These are phyloP conservation scores for Coleophoma eucalyptorum DNA, from an alignment of 2,329 filamentous ascomycete species.

Conservation along the genomic window DNA sequence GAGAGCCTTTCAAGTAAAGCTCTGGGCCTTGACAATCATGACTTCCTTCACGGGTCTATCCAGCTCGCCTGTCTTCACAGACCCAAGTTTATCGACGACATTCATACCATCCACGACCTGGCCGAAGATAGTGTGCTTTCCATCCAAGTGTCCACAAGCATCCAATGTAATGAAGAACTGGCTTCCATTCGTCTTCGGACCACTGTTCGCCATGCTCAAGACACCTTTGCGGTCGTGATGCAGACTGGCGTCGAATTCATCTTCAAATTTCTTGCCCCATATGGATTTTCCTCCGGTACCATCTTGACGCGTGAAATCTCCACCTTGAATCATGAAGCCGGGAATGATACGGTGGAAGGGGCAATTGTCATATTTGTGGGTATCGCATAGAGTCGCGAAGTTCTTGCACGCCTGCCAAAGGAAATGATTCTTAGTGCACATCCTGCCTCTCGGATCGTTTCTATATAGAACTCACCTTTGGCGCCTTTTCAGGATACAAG, in stretches of 20 bases:
- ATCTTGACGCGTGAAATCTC: slow-evolving; percentile 56
- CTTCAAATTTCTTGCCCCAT: slow-evolving; percentile 87
- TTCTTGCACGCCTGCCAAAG: slow-evolving; percentile 82
- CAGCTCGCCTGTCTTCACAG: slow-evolving; percentile 65
- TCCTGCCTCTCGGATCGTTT: not conserved
- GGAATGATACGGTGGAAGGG: slow-evolving; percentile 91
- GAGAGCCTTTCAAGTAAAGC: not conserved
- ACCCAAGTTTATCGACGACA: slow-evolving; percentile 83
- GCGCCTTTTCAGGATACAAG: slow-evolving; percentile 1
- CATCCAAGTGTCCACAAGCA: slow-evolving; percentile 77
- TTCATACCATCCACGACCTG: slow-evolving; percentile 84
- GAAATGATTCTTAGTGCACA: not conserved
- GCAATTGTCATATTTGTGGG: slow-evolving; percentile 80
- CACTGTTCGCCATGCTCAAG: slow-evolving; percentile 90
- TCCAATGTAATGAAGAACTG: slow-evolving; percentile 95
- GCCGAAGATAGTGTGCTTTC: slow-evolving; percentile 90
- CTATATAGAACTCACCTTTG: not conserved
- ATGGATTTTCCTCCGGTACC: slow-evolving; percentile 65
- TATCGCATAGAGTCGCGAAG: slow-evolving; percentile 80
- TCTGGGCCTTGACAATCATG: slow-evolving; percentile 26
- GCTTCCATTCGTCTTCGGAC: slow-evolving; percentile 84
- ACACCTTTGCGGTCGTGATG: slow-evolving; percentile 75
- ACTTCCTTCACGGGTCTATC: slow-evolving; percentile 1
- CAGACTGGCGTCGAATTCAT: slow-evolving; percentile 75
- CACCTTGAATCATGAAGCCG: slow-evolving; percentile 92